Percentiles rank a stretch among this genome's conserved stretches.
Evolutionary conservation across 1,284 basidiomycete genomes (phyloP).

Genomic region (Leccinum ponderosum): DNA sequence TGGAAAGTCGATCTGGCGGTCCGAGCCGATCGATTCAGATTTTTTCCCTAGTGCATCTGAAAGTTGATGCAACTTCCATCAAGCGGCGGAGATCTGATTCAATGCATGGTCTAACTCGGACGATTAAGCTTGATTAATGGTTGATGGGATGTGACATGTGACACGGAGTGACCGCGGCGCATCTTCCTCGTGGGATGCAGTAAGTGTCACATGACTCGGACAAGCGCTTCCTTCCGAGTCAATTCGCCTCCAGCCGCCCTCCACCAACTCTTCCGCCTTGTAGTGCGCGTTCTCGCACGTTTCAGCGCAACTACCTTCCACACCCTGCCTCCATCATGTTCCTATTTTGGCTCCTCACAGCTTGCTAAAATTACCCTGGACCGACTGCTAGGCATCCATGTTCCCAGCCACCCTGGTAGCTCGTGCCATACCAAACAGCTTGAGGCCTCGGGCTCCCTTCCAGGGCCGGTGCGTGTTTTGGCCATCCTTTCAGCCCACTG

Average conservation of each 20-base stretch:
- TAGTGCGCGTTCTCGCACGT: not conserved
- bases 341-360: not conserved
- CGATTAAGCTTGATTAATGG: not conserved
- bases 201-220: not conserved
- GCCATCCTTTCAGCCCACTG: not conserved
- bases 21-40: not conserved
- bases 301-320: too few relatives aligned
- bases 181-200: not conserved
- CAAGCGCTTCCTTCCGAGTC: too few relatives aligned
- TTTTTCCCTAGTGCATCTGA: not conserved
- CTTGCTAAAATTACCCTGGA: too few relatives aligned
- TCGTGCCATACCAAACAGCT: not conserved
- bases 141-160: not conserved
- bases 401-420: not conserved
- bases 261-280: not conserved
- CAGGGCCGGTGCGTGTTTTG: not conserved
- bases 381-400: not conserved
- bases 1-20: not conserved
- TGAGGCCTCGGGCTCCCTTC: too few relatives aligned
- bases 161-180: not conserved
- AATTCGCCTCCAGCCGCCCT: too few relatives aligned
- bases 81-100: not conserved
- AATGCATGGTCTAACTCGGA: not conserved
- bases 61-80: not conserved
- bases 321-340: not conserved